Percentiles rank a stretch among this genome's conserved stretches.
These are phyloP conservation scores for Silene coronaria DNA, from an alignment of 179 eudicot genomes.

Conservation along the genomic window DNA sequence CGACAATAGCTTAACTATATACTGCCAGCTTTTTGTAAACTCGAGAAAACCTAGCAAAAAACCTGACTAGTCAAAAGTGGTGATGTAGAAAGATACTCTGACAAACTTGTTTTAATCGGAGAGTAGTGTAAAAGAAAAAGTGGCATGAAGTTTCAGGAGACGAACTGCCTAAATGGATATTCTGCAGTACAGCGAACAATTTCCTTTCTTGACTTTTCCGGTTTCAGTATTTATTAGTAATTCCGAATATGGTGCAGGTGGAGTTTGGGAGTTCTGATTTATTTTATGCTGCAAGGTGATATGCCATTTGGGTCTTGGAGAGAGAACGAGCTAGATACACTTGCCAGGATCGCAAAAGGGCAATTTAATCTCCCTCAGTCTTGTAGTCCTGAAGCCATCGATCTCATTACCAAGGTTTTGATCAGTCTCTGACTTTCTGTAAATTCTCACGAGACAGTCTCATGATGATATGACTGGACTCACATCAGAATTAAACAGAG, in stretches of 20 bases:
- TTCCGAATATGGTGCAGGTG: conserved; percentile 54
- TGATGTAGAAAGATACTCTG: not conserved
- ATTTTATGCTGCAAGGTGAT: conserved; percentile 88
- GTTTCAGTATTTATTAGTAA: conserved; percentile 3
- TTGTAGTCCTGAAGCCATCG: conserved; percentile 60
- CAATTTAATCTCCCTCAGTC: conserved; percentile 64
- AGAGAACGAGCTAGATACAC: conserved; percentile 76
- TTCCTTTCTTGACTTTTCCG: not conserved
- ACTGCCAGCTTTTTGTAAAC: not conserved
- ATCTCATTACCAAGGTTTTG: conserved; percentile 74
- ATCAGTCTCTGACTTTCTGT: not conserved
- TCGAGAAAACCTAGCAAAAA: not conserved
- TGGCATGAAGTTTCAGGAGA: too few relatives aligned
- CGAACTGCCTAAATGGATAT: not conserved
- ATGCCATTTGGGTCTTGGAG: conserved; percentile 99
- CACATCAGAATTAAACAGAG: not conserved
- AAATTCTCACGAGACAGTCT: not conserved
- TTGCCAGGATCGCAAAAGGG: conserved; percentile 83
- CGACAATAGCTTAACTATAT: not conserved
- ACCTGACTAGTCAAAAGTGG: not conserved
- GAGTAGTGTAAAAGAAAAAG: too few relatives aligned
- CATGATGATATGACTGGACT: not conserved
- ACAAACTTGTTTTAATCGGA: not conserved
- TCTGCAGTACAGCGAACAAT: not conserved
- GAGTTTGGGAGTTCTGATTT: conserved; percentile 87